These are phyloP conservation scores for Calycina marina DNA, from an alignment of 2,329 filamentous ascomycete genomes.

Conservation along the genomic window DNA sequence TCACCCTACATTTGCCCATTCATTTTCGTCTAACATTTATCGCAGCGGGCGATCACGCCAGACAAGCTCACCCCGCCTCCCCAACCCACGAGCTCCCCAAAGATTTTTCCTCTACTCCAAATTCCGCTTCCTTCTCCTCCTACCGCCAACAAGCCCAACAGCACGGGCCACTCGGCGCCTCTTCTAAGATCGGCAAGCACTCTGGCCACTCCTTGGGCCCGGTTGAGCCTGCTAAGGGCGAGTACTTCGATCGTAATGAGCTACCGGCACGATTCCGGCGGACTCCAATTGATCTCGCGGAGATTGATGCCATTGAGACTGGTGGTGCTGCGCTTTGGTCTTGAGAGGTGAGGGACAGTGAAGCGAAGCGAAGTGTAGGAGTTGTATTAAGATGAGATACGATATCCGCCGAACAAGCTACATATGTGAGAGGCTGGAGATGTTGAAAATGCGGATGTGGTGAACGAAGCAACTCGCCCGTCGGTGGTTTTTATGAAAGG, in stretches of 20 bases:
- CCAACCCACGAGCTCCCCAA: slow-evolving; percentile 37
- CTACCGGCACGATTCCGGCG: slow-evolving; percentile 74
- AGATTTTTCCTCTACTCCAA: slow-evolving; percentile 32
- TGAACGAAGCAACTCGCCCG: no score
- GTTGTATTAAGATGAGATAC: slow-evolving; percentile 1
- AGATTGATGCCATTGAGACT: slow-evolving; percentile 94
- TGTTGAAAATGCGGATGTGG: no score
- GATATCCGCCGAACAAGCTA: no score
- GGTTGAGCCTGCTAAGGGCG: slow-evolving; percentile 53
- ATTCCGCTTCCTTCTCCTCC: slow-evolving; percentile 34
- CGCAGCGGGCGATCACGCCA: slow-evolving; percentile 41
- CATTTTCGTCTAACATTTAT: slow-evolving; percentile 6
- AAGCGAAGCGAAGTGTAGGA: no score
- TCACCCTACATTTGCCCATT: background rate
- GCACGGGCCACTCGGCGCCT: slow-evolving; percentile 37
- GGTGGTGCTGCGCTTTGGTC: slow-evolving; percentile 60
- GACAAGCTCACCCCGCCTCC: slow-evolving; percentile 40
- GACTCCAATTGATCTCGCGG: slow-evolving; percentile 55
- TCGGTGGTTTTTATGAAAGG: no score
- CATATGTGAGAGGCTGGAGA: no score
- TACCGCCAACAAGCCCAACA: slow-evolving; percentile 45
- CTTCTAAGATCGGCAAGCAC: slow-evolving; percentile 16
- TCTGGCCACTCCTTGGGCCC: slow-evolving; percentile 56
- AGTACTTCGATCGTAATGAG: slow-evolving; percentile 80
- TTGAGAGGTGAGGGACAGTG: slow-evolving; percentile 10